Percentiles rank a stretch among this genome's conserved stretches.
phyloP scores from a whole-genome alignment of 2,329 filamentous ascomycete species.

The Tolypocladium ovalisporum region DNA sequence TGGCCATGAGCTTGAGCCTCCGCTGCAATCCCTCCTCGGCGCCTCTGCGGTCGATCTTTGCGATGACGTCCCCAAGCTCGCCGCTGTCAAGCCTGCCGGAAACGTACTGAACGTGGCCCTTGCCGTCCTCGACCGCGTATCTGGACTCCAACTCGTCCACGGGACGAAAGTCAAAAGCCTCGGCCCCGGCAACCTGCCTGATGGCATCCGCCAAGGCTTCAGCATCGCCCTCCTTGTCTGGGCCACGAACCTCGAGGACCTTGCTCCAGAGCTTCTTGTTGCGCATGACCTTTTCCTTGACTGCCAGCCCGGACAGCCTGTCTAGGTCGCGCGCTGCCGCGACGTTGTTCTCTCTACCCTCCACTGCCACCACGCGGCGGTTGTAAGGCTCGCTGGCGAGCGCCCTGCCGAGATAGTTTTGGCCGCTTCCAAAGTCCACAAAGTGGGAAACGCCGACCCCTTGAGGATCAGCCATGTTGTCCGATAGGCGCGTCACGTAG shows the following conservation, averaged over 20 bases:
- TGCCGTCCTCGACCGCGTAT: slow-evolving; percentile 48
- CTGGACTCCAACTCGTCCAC: slow-evolving; percentile 34
- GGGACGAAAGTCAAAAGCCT: slow-evolving; percentile 34
- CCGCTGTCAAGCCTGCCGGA: slow-evolving; percentile 64
- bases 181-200: slow-evolving; percentile 21
- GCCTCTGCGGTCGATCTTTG: slow-evolving; percentile 36
- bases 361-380: slow-evolving; percentile 79
- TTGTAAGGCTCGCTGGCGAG: slow-evolving; percentile 80
- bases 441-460: slow-evolving; percentile 64
- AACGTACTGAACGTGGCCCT: slow-evolving; percentile 66
- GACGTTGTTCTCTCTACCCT: slow-evolving; percentile 79
- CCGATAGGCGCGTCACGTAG: slow-evolving; percentile 57
- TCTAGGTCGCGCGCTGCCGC: slow-evolving; percentile 76
- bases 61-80: slow-evolving; percentile 57
- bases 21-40: slow-evolving; percentile 12
- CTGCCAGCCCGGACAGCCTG: slow-evolving; percentile 64
- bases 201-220: slow-evolving; percentile 20
- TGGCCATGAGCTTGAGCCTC: slow-evolving; percentile 59
- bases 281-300: slow-evolving; percentile 60
- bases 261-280: slow-evolving; percentile 73
- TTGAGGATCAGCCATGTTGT: slow-evolving; percentile 47
- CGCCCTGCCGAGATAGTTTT: slow-evolving; percentile 88
- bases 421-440: slow-evolving; percentile 91
- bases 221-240: slow-evolving; percentile 27
- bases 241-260: slow-evolving; percentile 28